Evolutionary conservation across 441 rosid genomes (phyloP), one percentile per base, ranked within the genome.

Genomic region (Populus hybrid): DNA sequence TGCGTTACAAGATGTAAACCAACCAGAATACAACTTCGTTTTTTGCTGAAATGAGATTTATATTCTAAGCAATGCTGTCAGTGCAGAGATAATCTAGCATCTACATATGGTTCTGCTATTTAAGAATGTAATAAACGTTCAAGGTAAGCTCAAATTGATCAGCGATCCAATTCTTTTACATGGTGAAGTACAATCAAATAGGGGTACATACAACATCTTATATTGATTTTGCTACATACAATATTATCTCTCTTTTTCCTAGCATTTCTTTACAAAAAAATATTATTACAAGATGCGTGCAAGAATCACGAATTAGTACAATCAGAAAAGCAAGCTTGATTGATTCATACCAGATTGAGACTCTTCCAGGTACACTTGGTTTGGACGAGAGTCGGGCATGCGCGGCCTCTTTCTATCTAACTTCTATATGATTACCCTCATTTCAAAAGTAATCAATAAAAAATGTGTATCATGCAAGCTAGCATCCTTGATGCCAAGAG

Each of bases 271-370:
- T 85, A 84, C 90, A 81, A 70, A 69, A 75, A 69, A 66, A 73
- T 14, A 28, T 86, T 84, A 86, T 85, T 82, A 77, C 80, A 59
- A 80, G 57, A 73, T 74, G 80, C 84, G 76, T 21, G 80, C 82
- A 88, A 82, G 86, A 87, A 87, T 86, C 67, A 80, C 75, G 82
- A 87, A 86, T 80, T 72, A 79, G 82, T 82, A 75, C 75, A 80
- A 87, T 81, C 68, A 74, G 79, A 61, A 18, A 70, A 59, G 74
- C 72, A 46, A 70, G 59, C 78, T 81, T 71, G 21, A 75, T 21
- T 20, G 57, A 30, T 65, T 77, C 67, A 73, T 67, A 40, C 70
- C 28, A n/a, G 81, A 76, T 74, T 50, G 36, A 36, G 63, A 65
- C 32, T 67, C 82, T 65, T 50, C 71, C 76, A 61, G 32, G 38